These are phyloP conservation scores for Coriolopsis trogii DNA, from an alignment of 1,284 basidiomycete species.

Conservation along the genomic window DNA sequence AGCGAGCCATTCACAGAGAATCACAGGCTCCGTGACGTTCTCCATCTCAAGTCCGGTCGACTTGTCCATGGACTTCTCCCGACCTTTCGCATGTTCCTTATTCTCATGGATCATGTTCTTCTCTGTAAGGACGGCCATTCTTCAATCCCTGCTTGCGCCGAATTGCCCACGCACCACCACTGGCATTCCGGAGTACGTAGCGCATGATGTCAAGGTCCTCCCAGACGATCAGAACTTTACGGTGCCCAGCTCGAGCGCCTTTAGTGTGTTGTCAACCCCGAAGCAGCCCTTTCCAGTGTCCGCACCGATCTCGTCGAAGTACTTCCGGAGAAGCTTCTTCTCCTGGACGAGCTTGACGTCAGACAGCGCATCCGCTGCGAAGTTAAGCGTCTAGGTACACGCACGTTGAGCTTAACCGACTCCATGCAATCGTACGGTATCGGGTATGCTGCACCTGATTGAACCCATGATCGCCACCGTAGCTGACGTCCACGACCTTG, in stretches of 20 bases:
- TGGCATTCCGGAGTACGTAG: constrained; percentile 86
- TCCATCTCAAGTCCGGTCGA: constrained; percentile 97
- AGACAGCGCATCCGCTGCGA: constrained; percentile 92
- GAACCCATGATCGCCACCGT: constrained; percentile 99
- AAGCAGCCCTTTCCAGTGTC: constrained; percentile 99
- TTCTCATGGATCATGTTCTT: constrained; percentile 79
- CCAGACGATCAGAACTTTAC: constrained; percentile 98
- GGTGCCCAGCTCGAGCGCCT: constrained; percentile 94
- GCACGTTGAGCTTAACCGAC: background rate
- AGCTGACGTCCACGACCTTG: constrained; percentile 98
- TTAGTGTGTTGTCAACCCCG: constrained; percentile 96
- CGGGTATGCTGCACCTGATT: constrained; percentile 72
- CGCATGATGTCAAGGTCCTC: constrained; percentile 93
- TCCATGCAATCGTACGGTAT: background rate
- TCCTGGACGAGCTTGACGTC: constrained; percentile 99
- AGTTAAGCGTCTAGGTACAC: constrained; percentile 94
- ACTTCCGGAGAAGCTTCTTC: constrained; percentile 96
- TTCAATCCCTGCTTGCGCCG: background rate
- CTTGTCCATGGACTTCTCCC: constrained; percentile 94
- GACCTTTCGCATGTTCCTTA: constrained; percentile 87
- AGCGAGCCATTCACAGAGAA: constrained; percentile 96
- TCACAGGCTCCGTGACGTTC: constrained; percentile 75
- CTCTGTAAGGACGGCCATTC: no score
- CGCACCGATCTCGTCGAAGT: constrained; percentile 99
- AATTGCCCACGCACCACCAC: constrained; percentile 62